A percentile compares a stretch with the other conserved stretches of the same genome.
phyloP scores from a whole-genome alignment of 2,329 filamentous ascomycete genomes.

The Calonectria pteridis region DNA sequence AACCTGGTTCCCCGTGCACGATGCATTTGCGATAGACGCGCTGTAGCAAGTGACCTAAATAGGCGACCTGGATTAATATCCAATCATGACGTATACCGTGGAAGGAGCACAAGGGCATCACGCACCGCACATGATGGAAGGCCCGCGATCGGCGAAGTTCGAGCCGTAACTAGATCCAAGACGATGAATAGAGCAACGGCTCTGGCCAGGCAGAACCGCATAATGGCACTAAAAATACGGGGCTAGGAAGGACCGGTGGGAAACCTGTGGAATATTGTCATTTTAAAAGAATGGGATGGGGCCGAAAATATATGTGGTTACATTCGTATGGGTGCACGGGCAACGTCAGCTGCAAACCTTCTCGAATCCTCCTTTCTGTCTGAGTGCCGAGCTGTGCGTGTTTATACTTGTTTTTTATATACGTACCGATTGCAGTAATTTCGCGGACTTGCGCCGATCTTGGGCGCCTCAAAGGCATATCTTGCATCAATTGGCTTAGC shows the following conservation, averaged over 20 bases:
- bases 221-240: neutral
- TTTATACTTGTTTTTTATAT: neutral
- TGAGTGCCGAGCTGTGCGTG: neutral
- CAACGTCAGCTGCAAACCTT: neutral
- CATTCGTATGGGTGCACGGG: neutral
- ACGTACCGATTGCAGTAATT: neutral
- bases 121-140: constrained; percentile 1
- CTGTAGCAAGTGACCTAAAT: neutral
- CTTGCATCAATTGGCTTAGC: neutral
- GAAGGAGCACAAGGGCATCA: neutral
- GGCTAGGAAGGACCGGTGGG: neutral
- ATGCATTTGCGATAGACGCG: neutral
- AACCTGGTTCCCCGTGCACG: neutral
- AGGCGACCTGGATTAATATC: neutral
- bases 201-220: neutral
- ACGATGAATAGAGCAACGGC: neutral
- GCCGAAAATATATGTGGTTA: neutral
- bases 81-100: neutral
- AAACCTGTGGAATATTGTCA: neutral
- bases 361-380: neutral
- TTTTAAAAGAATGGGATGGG: neutral
- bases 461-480: neutral
- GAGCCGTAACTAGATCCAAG: neutral
- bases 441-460: neutral
- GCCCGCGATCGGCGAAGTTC: neutral